Percentiles rank a stretch among this genome's conserved stretches.
phyloP scores from a whole-genome alignment of 2,329 filamentous ascomycete species.

The Diaporthe longicolla region DNA sequence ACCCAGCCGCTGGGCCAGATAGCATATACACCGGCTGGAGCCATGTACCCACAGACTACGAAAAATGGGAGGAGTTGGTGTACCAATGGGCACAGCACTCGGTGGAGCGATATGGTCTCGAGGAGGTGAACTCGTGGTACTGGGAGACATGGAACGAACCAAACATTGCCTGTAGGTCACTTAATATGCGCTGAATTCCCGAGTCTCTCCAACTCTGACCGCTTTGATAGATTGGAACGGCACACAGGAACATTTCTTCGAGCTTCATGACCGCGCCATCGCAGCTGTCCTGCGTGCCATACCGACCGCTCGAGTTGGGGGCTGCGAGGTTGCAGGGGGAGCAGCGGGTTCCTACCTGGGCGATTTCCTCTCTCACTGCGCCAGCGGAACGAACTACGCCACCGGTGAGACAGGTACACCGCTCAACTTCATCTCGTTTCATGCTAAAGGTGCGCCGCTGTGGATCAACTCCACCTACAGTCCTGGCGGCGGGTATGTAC shows the following conservation, averaged over 20 bases:
- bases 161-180: constrained; percentile 24
- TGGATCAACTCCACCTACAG: constrained; percentile 29
- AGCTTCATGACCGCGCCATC: constrained; percentile 33
- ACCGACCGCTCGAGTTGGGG: constrained; percentile 31
- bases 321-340: constrained; percentile 33
- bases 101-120: constrained; percentile 22
- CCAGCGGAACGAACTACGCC: constrained; percentile 28
- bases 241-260: constrained; percentile 23
- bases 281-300: constrained; percentile 30
- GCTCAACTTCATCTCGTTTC: constrained; percentile 33
- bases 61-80: constrained; percentile 21
- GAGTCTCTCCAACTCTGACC: accelerated
- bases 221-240: constrained; percentile 24
- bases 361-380: constrained; percentile 25
- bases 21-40: constrained; percentile 36
- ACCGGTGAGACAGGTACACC: constrained; percentile 21
- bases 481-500: constrained; percentile 11
- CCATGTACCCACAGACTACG: constrained; percentile 10
- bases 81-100: constrained; percentile 28
- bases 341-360: constrained; percentile 28
- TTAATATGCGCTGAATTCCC: not conserved
- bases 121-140: constrained; percentile 32
- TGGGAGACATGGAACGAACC: constrained; percentile 36
- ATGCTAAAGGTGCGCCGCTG: constrained; percentile 25
- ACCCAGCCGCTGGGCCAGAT: constrained; percentile 28